Conservation (phyloP, 2,329 filamentous ascomycete genomes). For the Biscogniauxia sp. region DNA sequence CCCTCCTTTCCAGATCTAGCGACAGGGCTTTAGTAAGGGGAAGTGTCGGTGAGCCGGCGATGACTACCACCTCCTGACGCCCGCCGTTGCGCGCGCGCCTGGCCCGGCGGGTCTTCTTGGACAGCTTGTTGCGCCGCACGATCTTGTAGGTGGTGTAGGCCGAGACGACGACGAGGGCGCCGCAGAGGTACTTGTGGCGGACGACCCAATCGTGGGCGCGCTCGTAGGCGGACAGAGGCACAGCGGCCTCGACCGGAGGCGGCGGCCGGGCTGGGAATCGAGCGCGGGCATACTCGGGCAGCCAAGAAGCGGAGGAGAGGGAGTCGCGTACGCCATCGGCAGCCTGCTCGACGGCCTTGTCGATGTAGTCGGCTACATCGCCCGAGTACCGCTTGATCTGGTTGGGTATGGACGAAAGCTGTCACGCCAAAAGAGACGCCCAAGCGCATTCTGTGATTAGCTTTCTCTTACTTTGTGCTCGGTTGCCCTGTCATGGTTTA, state of each 20-base stretch:
- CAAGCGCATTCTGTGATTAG: too few species aligned
- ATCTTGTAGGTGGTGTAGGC: conserved; percentile 60
- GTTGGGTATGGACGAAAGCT: conserved; percentile 54
- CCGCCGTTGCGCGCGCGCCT: conserved; percentile 79
- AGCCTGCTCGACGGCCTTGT: conserved; percentile 75
- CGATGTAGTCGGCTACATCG: conserved; percentile 75
- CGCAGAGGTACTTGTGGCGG: conserved; percentile 70
- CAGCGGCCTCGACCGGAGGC: conserved; percentile 32
- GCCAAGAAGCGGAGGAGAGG: conserved; percentile 66
- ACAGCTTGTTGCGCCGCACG: conserved; percentile 52
- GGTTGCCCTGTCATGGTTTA: not conserved
- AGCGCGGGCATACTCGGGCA: conserved; percentile 67
- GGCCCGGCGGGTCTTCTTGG: conserved; percentile 70
- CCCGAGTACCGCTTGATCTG: conserved; percentile 70
- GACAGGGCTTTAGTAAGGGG: conserved; percentile 81
- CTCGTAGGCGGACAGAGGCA: conserved; percentile 42
- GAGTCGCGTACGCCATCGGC: conserved; percentile 69
- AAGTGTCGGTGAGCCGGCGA: conserved; percentile 84
- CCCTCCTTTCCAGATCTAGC: conserved; percentile 82
- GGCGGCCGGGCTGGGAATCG: conserved; percentile 48
- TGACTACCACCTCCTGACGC: conserved; percentile 79
- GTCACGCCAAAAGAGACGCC: conserved; percentile 9
- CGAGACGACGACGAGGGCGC: conserved; percentile 67
- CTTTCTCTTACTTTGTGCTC: not conserved
- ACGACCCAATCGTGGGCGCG: conserved; percentile 68